Evolutionary conservation across 805 yeast species (phyloP).

Genomic region (Cyberlindnera nakhonratchasimensis): DNA sequence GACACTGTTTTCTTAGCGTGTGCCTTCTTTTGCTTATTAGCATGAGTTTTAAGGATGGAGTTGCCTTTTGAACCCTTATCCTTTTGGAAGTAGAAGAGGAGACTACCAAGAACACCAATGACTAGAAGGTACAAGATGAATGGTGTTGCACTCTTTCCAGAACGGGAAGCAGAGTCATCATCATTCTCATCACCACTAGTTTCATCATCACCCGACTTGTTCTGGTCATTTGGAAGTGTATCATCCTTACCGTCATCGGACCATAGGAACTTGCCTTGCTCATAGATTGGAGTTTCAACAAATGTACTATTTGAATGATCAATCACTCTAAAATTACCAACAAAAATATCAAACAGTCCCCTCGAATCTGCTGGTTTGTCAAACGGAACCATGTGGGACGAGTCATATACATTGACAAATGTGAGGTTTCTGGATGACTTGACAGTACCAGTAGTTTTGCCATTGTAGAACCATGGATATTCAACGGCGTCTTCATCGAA

Average conservation of each 20-base stretch:
- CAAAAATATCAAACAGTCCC: slow-evolving; percentile 59
- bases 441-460: slow-evolving; percentile 39
- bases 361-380: slow-evolving; percentile 70
- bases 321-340: slow-evolving; percentile 23
- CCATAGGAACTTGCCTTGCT: slow-evolving; percentile 6
- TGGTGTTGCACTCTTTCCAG: slow-evolving; percentile 23
- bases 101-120: slow-evolving; percentile 20
- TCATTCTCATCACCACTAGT: slow-evolving; percentile 2
- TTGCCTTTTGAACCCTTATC: slow-evolving; percentile 16
- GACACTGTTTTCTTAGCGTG: slow-evolving; percentile 32
- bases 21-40: slow-evolving; percentile 8
- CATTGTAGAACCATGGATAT: slow-evolving; percentile 47
- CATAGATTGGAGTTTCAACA: slow-evolving; percentile 27
- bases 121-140: slow-evolving; percentile 23
- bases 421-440: slow-evolving; percentile 70
- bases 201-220: background rate
- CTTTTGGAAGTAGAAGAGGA: slow-evolving; percentile 19
- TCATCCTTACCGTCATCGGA: slow-evolving; percentile 11
- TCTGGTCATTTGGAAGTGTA: background rate
- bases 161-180: slow-evolving; percentile 7
- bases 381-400: slow-evolving; percentile 93
- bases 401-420: slow-evolving; percentile 64
- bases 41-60: slow-evolving; percentile 22
- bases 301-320: slow-evolving; percentile 15
- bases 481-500: slow-evolving; percentile 26